Base-by-base conservation (phyloP, 768 basidiomycete species). In the Leccinum subtestaceum region DNA sequence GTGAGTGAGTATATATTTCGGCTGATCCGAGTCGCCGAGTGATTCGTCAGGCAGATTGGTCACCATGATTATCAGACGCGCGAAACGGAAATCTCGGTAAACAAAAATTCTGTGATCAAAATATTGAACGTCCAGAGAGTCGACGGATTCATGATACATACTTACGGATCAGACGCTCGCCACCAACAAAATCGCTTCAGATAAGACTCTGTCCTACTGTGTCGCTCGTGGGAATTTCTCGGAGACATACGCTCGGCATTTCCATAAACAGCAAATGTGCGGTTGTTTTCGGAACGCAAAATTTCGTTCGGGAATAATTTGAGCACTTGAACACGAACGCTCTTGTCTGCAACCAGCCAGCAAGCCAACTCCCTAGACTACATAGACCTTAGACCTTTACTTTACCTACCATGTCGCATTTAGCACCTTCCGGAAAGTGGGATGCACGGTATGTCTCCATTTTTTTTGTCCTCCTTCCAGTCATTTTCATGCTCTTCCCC, bases 391-490 rank as follows among this genome's bases (percentile, higher is more conserved):
- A 19, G 52, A 62, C 46, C 12, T 46, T n/a, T 15, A 45, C 5
- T 21, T 36, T 46, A 58, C 10, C 27, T 12, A 48, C 34, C 40
- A 63, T 63, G 62, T 53, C 62, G 23, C 61, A 63, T 45, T 47
- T 63, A n/a, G 56, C 62, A 63, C 56, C 62, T 5, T 63, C 62
- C 5, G 62, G 62, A 10, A 63, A 63, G 61, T 62, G 61, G 61
- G 61, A 62, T 31, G 61, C 61, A 50, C 56, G 62, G 62, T 59
- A 25, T 4, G 29, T 15, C 8, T 45, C 10, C 2, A 11, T 10
- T 34, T 46, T 27, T 8, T 2, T n/a, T 0, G 13, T 0, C 31
- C 10, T 48, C 21, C 23, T 56, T 21, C 13, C 12, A 40, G n/a
- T 31, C 29, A 4, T 38, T 38, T 52, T 50, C 13, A 21, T 49